Evolutionary conservation across 139 green algal genomes (phyloP), one percentile per base, ranked within the genome.

Genomic region (Micractinium sp.): DNA sequence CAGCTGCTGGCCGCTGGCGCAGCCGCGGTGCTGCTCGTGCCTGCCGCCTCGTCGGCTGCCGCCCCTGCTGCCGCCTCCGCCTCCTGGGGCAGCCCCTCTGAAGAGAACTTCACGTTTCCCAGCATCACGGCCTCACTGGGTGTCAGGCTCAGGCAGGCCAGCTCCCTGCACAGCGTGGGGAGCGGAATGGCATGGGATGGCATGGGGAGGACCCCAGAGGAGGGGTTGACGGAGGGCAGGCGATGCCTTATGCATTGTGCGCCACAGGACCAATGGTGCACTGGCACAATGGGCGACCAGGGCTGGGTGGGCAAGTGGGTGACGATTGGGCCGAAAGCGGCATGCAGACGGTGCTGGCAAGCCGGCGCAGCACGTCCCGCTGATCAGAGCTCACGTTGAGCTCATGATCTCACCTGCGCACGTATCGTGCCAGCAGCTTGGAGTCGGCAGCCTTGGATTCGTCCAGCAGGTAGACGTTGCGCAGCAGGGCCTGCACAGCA

Each of bases 71-170:
- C 71, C 31, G 71, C 67, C 67, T 29, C 41, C 20, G 31, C 71
- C 18, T 29, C 53, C n/a, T 73, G 12, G 2, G 63, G 63, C 85
- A 88, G 41, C 3, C 69, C 69, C 14, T 82, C 39, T 66, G 35
- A 33, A 3, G 78, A 89, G 81, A 95, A 95, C 29, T 81, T 85
- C 14, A 95, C 53, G 22, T 90, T 88, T 31, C 93, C 93, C 29
- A n/a, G 19, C 66, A 95, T 75, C 38, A 95, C 75, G 16, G 83
- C 76, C 3, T 86, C 79, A 67, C 82, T 89, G 5, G 71, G 39
- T 0, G 93, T 96, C 82, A 92, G 88, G 12, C 82, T 29, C 33
- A 96, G 71, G 85, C 91, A 95, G 15, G 92, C 91, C 53, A 96
- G 69, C 69, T 95, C 93, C 82, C 93, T 90, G 39, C 67, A 61